These are phyloP conservation scores for Claviceps spartinae DNA, from an alignment of 2,329 filamentous ascomycete species.

Conservation along the genomic window DNA sequence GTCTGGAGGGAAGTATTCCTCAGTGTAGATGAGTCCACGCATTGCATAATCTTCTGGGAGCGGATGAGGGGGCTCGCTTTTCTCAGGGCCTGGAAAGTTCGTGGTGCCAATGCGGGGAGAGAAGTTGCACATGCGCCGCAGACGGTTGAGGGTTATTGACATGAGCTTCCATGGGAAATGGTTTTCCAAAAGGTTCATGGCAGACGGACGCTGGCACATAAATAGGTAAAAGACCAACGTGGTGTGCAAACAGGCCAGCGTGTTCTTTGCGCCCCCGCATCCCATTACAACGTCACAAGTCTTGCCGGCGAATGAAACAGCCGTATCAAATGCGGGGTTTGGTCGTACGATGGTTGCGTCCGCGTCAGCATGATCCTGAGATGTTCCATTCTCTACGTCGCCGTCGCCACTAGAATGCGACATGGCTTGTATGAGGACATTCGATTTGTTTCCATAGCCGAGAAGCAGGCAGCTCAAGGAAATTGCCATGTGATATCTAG, in stretches of 20 bases:
- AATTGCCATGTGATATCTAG: constrained; percentile 21
- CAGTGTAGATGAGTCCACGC: constrained; percentile 47
- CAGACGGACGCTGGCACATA: constrained; percentile 17
- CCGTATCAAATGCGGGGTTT: constrained; percentile 19
- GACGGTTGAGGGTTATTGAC: constrained; percentile 25
- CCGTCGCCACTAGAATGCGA: constrained; percentile 11
- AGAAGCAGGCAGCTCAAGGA: constrained; percentile 19
- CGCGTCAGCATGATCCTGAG: constrained; percentile 11
- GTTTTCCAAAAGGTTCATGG: constrained; percentile 11
- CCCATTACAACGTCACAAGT: constrained; percentile 34
- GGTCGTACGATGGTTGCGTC: constrained; percentile 10
- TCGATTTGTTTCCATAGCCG: constrained; percentile 26
- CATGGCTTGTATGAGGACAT: constrained; percentile 30
- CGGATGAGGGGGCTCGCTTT: constrained; percentile 33
- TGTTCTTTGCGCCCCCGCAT: constrained; percentile 42
- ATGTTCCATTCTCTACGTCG: constrained; percentile 14
- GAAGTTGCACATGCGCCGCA: constrained; percentile 14
- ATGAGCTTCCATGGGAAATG: constrained; percentile 38
- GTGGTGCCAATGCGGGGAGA: constrained; percentile 24
- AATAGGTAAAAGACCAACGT: constrained; percentile 44
- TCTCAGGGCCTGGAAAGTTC: constrained; percentile 33
- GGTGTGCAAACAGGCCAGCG: constrained; percentile 49
- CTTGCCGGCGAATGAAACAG: constrained; percentile 26
- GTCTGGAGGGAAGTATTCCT: constrained; percentile 41
- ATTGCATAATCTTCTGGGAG: constrained; percentile 58